phyloP scores from a whole-genome alignment of 768 basidiomycete genomes.

The Filobasidium floriforme region DNA sequence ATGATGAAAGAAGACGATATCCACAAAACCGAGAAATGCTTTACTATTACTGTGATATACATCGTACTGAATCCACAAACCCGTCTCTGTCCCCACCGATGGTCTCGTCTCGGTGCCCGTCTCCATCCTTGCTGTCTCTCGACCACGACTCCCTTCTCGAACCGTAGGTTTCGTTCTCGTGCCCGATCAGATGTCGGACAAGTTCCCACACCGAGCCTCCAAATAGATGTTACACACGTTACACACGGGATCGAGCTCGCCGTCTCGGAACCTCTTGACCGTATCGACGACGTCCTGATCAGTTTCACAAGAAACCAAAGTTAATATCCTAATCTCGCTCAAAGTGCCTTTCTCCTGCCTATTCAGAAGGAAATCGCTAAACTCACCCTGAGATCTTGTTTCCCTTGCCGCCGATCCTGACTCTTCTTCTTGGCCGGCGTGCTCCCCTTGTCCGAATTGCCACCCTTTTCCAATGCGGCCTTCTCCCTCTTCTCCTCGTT shows the following conservation, averaged over 20 bases:
- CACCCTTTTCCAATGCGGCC: background rate
- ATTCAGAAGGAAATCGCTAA: too few species aligned
- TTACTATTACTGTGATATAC: too few species aligned
- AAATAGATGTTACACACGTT: slow-evolving; percentile 5
- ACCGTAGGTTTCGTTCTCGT: background rate
- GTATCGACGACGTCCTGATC: background rate
- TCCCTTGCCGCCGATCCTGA: background rate
- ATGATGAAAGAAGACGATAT: too few species aligned
- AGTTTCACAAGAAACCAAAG: background rate
- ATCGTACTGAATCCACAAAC: too few species aligned
- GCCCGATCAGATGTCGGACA: slow-evolving; percentile 5
- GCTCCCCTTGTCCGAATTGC: background rate
- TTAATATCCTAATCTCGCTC: background rate
- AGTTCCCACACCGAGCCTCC: slow-evolving; percentile 2
- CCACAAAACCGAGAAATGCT: too few species aligned
- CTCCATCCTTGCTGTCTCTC: too few species aligned
- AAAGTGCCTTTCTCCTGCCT: too few species aligned
- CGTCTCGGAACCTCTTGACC: slow-evolving; percentile 3
- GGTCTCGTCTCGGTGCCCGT: too few species aligned
- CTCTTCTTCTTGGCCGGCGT: slow-evolving; percentile 2
- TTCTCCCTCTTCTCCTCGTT: background rate
- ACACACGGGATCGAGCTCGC: background rate
- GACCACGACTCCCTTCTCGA: too few species aligned
- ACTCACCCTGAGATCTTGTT: slow-evolving; percentile 2
- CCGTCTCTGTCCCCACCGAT: too few species aligned